These are phyloP conservation scores for Trichothecium sympodiale DNA, from an alignment of 2,329 filamentous ascomycete genomes.

Conservation along the genomic window DNA sequence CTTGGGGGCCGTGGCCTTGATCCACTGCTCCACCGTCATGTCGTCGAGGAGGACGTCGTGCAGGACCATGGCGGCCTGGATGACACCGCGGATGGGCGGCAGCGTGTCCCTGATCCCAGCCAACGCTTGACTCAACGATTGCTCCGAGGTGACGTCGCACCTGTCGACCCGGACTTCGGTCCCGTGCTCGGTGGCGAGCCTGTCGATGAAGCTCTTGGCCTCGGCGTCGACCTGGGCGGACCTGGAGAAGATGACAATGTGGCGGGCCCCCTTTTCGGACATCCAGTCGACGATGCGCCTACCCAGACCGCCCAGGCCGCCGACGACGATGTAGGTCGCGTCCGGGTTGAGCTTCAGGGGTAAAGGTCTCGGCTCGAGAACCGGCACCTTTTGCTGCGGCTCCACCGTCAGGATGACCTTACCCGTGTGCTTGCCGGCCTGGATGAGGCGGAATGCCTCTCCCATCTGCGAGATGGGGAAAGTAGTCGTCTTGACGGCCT, in stretches of 20 bases:
- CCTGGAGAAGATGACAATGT: conserved; percentile 13
- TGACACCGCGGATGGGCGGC: conserved; percentile 24
- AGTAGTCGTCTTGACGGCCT: conserved; percentile 2
- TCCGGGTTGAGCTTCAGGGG: conserved; percentile 6
- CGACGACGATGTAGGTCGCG: conserved; percentile 11
- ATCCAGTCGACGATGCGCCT: conserved; percentile 9
- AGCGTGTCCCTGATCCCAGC: background rate
- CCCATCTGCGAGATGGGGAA: conserved; percentile 19
- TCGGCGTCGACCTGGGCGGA: background rate
- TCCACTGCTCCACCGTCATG: conserved; percentile 16
- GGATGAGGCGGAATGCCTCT: conserved; percentile 27
- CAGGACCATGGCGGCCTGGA: conserved; percentile 28
- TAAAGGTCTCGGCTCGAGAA: conserved; percentile 1
- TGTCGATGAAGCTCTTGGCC: background rate
- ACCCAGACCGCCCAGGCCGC: conserved; percentile 12
- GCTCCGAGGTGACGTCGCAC: background rate
- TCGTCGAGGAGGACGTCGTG: conserved; percentile 10
- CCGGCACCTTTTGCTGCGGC: conserved; percentile 5
- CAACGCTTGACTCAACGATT: conserved; percentile 1
- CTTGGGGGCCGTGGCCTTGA: conserved; percentile 16
- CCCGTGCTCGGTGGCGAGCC: background rate
- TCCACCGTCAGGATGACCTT: conserved; percentile 25
- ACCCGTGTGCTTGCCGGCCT: conserved; percentile 25
- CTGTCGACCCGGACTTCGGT: no score
- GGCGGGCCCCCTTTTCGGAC: conserved; percentile 13